Conservation (phyloP, 352 stramenopile species). For the Phytophthora uliginosa region DNA sequence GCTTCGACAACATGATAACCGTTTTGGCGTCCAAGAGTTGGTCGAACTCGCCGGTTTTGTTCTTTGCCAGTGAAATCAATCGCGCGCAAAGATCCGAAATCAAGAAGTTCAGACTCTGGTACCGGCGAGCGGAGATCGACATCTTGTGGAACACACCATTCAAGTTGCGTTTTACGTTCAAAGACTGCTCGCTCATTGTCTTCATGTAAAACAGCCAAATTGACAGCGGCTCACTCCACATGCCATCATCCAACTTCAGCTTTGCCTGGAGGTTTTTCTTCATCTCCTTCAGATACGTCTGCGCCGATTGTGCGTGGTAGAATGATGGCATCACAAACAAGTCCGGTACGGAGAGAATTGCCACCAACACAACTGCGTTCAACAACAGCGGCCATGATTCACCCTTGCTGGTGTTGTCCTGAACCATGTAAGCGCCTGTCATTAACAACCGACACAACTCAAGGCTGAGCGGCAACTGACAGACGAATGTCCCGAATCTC, state of each 20-base stretch:
- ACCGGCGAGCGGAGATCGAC: constrained; percentile 75
- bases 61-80: constrained; percentile 62
- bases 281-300: constrained; percentile 82
- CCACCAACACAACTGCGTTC: constrained; percentile 74
- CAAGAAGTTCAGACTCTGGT: constrained; percentile 81
- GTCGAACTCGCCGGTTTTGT: constrained; percentile 43
- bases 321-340: constrained; percentile 85
- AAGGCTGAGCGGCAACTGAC: constrained; percentile 80
- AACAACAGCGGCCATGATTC: constrained; percentile 56
- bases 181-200: constrained; percentile 54
- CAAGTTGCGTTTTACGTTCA: constrained; percentile 55
- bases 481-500: constrained; percentile 82
- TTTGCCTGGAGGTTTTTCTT: constrained; percentile 80
- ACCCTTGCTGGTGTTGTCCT: constrained; percentile 30
- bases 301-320: constrained; percentile 75
- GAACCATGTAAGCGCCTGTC: constrained; percentile 59
- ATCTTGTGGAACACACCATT: constrained; percentile 54
- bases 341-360: constrained; percentile 74
- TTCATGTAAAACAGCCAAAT: constrained; percentile 82
- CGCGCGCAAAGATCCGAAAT: constrained; percentile 83
- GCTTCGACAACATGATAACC: constrained; percentile 56
- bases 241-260: constrained; percentile 61
- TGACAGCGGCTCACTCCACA: constrained; percentile 83
- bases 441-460: constrained; percentile 82
- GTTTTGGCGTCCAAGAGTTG: constrained; percentile 54